These are phyloP conservation scores for Malus sieversii DNA, from an alignment of 306 rosid genomes.

Conservation along the genomic window DNA sequence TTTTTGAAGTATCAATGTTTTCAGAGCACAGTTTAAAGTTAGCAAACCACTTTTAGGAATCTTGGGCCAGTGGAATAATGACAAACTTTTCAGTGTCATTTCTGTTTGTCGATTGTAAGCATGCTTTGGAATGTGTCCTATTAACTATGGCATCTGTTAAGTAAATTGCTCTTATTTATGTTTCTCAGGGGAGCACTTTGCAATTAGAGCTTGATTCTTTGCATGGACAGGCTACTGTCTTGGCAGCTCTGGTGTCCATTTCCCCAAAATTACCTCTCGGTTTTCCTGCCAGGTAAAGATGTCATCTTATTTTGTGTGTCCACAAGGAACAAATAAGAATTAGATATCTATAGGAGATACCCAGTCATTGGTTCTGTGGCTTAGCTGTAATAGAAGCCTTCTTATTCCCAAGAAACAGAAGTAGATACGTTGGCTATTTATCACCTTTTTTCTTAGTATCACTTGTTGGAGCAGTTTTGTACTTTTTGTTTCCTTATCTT, in stretches of 20 bases:
- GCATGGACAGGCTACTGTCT: conserved; percentile 88
- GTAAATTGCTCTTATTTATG: conserved; percentile 17
- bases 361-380: conserved; percentile 1
- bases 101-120: neutral
- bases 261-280: conserved; percentile 93
- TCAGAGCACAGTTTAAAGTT: neutral
- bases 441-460: neutral
- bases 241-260: conserved; percentile 85
- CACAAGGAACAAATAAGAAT: too few relatives aligned
- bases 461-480: neutral
- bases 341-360: neutral
- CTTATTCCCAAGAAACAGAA: neutral
- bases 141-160: neutral
- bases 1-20: neutral
- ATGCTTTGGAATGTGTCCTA: neutral
- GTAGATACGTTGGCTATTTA: neutral
- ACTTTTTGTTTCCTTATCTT: too few relatives aligned
- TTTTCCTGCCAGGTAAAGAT: conserved; percentile 76
- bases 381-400: neutral
- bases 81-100: neutral
- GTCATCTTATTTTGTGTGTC: neutral
- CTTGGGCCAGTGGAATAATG: neutral
- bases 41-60: neutral
- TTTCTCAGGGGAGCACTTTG: conserved; percentile 64
- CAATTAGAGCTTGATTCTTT: conserved; percentile 78